Percentiles rank a stretch among this genome's conserved stretches.
phyloP scores from a whole-genome alignment of 169 alveolate genomes.

The Babesia ovata region DNA sequence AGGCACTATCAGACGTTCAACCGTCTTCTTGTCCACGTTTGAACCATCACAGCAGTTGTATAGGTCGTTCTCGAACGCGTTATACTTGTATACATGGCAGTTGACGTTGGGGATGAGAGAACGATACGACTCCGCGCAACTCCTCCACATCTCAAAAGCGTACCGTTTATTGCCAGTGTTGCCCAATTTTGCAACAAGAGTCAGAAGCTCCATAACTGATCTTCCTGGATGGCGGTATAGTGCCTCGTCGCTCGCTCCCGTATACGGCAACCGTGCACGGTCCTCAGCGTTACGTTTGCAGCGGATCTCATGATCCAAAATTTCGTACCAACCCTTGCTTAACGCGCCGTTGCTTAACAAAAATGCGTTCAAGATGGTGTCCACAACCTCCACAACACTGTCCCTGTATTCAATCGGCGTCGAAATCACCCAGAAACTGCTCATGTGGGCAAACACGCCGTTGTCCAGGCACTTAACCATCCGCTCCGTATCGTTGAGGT shows the following conservation, averaged over 20 bases:
- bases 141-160: slow-evolving; percentile 40
- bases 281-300: slow-evolving; percentile 51
- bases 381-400: slow-evolving; percentile 13
- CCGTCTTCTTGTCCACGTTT: slow-evolving; percentile 16
- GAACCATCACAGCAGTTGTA: slow-evolving; percentile 16
- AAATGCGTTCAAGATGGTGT: slow-evolving; percentile 5
- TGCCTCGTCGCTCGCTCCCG: slow-evolving; percentile 27
- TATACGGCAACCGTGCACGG: slow-evolving; percentile 26
- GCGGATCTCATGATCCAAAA: slow-evolving; percentile 43
- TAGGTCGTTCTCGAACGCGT: slow-evolving; percentile 13
- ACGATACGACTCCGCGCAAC: slow-evolving; percentile 53
- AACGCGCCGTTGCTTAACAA: slow-evolving; percentile 26
- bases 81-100: slow-evolving; percentile 36
- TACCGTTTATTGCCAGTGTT: neutral
- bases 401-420: neutral
- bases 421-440: neutral
- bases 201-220: slow-evolving; percentile 39
- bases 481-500: slow-evolving; percentile 35
- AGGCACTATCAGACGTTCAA: slow-evolving; percentile 40
- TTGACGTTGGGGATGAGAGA: slow-evolving; percentile 45
- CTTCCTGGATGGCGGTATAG: slow-evolving; percentile 49
- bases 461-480: slow-evolving; percentile 16
- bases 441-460: slow-evolving; percentile 22
- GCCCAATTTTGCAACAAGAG: slow-evolving; percentile 28
- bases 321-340: slow-evolving; percentile 50